Evolutionary conservation across 768 basidiomycete genomes (phyloP).

Genomic region (Agrocybe praecox): DNA sequence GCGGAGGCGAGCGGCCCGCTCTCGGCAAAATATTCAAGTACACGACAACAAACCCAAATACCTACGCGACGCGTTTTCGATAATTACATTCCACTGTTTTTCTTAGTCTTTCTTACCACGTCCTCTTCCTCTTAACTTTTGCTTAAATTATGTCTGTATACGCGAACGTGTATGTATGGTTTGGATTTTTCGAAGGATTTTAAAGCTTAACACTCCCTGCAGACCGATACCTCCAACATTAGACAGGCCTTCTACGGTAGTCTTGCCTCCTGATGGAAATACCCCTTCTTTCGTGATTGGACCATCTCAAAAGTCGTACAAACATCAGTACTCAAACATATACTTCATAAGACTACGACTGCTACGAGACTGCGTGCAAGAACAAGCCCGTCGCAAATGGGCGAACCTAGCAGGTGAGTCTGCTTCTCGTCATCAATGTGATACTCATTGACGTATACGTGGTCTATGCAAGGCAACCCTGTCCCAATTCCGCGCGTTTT

Average conservation of each 20-base stretch:
- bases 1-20: no score
- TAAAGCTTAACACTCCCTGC: background rate
- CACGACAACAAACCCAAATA: conserved; percentile 36
- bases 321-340: conserved; percentile 59
- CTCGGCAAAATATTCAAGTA: conserved; percentile 1
- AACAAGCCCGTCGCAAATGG: conserved; percentile 44
- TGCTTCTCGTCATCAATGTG: no score
- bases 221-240: conserved; percentile 26
- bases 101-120: background rate
- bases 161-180: conserved; percentile 12
- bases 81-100: conserved; percentile 1
- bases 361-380: conserved; percentile 43
- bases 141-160: conserved; percentile 17
- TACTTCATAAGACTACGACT: conserved; percentile 50
- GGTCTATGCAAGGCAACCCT: conserved; percentile 54
- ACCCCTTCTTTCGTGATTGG: conserved; percentile 51
- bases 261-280: conserved; percentile 34
- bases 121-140: background rate
- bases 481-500: conserved; percentile 77
- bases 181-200: background rate
- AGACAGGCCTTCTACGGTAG: conserved; percentile 37
- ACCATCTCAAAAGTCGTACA: conserved; percentile 47
- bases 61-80: conserved; percentile 17
- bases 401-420: conserved; percentile 37
- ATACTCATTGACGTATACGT: no score